A percentile compares a stretch with the other conserved stretches of the same genome.
Evolutionary conservation across 2,329 filamentous ascomycete species (phyloP).

Genomic region (Calonectria naviculata): DNA sequence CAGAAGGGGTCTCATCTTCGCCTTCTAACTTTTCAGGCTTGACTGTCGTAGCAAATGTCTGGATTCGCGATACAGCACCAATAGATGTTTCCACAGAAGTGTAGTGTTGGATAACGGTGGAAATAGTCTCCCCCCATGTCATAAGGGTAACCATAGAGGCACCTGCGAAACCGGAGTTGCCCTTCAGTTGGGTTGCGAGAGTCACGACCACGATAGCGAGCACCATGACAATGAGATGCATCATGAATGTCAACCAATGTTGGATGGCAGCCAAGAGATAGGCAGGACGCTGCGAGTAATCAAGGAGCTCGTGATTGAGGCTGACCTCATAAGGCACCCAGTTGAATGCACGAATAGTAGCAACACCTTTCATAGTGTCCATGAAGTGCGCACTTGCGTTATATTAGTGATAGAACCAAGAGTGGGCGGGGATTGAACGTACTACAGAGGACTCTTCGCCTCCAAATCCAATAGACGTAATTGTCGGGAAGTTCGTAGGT

Average conservation of each 20-base stretch:
- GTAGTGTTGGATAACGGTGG: slow-evolving; percentile 45
- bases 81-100: slow-evolving; percentile 46
- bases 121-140: slow-evolving; percentile 39
- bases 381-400: slow-evolving; percentile 56
- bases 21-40: slow-evolving; percentile 10
- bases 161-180: slow-evolving; percentile 51
- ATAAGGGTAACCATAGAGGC: slow-evolving; percentile 52
- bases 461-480: slow-evolving; percentile 69
- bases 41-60: slow-evolving; percentile 11
- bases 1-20: background rate
- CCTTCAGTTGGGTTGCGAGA: slow-evolving; percentile 56
- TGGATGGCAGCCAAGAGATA: slow-evolving; percentile 69
- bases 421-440: background rate
- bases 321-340: slow-evolving; percentile 48
- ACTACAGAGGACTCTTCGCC: slow-evolving; percentile 65
- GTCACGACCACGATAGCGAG: slow-evolving; percentile 59
- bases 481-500: slow-evolving; percentile 69
- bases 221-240: slow-evolving; percentile 61
- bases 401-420: background rate
- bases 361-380: slow-evolving; percentile 64
- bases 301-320: slow-evolving; percentile 50
- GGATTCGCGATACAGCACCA: slow-evolving; percentile 39
- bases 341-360: slow-evolving; percentile 66
- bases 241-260: slow-evolving; percentile 64
- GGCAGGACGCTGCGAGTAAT: slow-evolving; percentile 66